Conservation (phyloP, 164 flowering plant species). For the Malania oleifera region DNA sequence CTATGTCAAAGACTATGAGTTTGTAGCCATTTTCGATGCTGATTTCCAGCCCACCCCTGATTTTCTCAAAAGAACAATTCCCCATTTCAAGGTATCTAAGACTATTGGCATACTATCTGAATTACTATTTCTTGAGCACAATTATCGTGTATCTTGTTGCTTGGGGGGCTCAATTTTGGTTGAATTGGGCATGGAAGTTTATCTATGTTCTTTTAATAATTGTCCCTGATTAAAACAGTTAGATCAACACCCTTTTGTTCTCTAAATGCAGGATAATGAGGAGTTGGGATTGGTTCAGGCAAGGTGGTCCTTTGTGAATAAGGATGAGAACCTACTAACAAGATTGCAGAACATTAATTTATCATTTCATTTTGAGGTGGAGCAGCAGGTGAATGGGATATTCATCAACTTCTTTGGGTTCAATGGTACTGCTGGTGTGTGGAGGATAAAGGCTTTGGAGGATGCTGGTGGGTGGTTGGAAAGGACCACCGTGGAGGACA, state of each 20-base stretch:
- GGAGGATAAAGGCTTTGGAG: slow-evolving; percentile 96
- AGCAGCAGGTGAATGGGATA: slow-evolving; percentile 95
- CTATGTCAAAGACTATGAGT: slow-evolving; percentile 90
- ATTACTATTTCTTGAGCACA: not conserved
- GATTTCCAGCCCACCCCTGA: slow-evolving; percentile 94
- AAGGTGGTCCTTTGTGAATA: slow-evolving; percentile 99
- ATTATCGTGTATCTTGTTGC: no score
- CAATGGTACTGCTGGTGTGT: slow-evolving; percentile 97
- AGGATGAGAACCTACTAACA: slow-evolving; percentile 86
- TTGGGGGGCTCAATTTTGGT: no score
- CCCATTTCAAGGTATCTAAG: slow-evolving; percentile 71
- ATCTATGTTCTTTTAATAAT: not conserved
- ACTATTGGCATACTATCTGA: not conserved
- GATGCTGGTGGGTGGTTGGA: slow-evolving; percentile 98
- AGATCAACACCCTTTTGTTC: not conserved
- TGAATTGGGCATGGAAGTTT: no score
- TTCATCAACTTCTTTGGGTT: slow-evolving; percentile 94
- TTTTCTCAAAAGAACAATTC: slow-evolving; percentile 71
- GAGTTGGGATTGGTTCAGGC: slow-evolving; percentile 92
- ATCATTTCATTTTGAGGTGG: slow-evolving; percentile 92
- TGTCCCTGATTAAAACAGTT: not conserved
- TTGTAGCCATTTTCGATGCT: slow-evolving; percentile 92
- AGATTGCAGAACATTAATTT: slow-evolving; percentile 85
- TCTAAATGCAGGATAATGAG: slow-evolving; percentile 62
- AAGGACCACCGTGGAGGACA: slow-evolving; percentile 97